A percentile compares a stretch with the other conserved stretches of the same genome.
Evolutionary conservation across 2,329 filamentous ascomycete species (phyloP).

Genomic region (Botrytis deweyae): DNA sequence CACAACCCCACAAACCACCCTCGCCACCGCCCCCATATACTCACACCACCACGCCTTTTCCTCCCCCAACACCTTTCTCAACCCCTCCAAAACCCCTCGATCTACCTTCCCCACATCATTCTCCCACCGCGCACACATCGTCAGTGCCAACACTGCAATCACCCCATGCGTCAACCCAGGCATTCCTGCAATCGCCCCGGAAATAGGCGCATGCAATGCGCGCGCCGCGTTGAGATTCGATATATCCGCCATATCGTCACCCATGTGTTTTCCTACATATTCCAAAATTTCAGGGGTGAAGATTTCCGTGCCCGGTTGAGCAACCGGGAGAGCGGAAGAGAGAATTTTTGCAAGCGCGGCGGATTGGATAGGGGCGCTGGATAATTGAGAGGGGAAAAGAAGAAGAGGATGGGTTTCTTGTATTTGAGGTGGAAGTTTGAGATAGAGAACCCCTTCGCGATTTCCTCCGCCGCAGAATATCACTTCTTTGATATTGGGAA

Average conservation of each 20-base stretch:
- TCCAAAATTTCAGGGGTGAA: slow-evolving; percentile 45
- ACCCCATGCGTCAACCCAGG: slow-evolving; percentile 74
- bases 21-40: slow-evolving; percentile 32
- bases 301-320: slow-evolving; percentile 38
- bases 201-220: slow-evolving; percentile 70
- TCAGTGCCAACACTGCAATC: slow-evolving; percentile 68
- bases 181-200: slow-evolving; percentile 59
- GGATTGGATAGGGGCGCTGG: slow-evolving; percentile 40
- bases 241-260: slow-evolving; percentile 51
- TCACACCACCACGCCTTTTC: slow-evolving; percentile 38
- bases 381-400: slow-evolving; percentile 38
- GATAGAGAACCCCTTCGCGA: slow-evolving; percentile 77
- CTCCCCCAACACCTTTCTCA: slow-evolving; percentile 32
- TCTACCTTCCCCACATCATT: slow-evolving; percentile 56
- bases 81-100: slow-evolving; percentile 28
- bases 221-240: slow-evolving; percentile 60
- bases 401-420: slow-evolving; percentile 65
- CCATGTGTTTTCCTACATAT: slow-evolving; percentile 52
- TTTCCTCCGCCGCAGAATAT: slow-evolving; percentile 88
- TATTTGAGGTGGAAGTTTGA: slow-evolving; percentile 59
- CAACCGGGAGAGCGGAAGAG: slow-evolving; percentile 24
- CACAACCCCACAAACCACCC: not conserved
- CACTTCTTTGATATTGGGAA: slow-evolving; percentile 70
- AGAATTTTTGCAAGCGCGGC: slow-evolving; percentile 30
- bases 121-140: slow-evolving; percentile 73